Evolutionary conservation across 2,329 filamentous ascomycete genomes (phyloP).

Genomic region (Claviceps cyperi): DNA sequence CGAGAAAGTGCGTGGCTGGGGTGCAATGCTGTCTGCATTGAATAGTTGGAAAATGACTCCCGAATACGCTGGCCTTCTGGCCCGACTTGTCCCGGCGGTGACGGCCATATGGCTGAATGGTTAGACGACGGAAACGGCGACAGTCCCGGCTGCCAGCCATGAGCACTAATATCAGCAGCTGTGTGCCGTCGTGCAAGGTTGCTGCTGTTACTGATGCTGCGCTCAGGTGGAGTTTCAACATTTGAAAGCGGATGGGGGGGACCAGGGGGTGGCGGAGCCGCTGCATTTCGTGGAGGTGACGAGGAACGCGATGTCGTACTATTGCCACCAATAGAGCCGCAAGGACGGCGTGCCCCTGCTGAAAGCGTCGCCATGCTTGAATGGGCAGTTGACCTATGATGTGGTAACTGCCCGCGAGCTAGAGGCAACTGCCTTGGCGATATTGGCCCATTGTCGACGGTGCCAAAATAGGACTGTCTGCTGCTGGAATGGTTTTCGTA

Average conservation of each 20-base stretch:
- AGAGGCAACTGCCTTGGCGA: conserved; percentile 73
- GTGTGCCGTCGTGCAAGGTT: conserved; percentile 69
- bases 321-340: conserved; percentile 71
- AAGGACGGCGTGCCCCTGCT: conserved; percentile 60
- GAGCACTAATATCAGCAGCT: conserved; percentile 84
- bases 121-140: conserved; percentile 52
- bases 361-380: conserved; percentile 50
- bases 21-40: conserved; percentile 30
- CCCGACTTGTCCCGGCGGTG: conserved; percentile 35
- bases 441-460: conserved; percentile 61
- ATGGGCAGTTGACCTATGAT: conserved; percentile 64
- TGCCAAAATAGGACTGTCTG: conserved; percentile 51
- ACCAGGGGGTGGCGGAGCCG: conserved; percentile 46
- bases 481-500: conserved; percentile 55
- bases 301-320: conserved; percentile 52
- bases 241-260: conserved; percentile 54
- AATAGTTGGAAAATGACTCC: conserved; percentile 42
- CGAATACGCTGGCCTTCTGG: conserved; percentile 40
- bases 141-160: conserved; percentile 54
- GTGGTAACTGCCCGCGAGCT: conserved; percentile 39
- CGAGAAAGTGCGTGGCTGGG: conserved; percentile 30
- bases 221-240: conserved; percentile 44
- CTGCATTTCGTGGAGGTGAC: conserved; percentile 57
- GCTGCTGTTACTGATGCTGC: conserved; percentile 13
- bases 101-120: conserved; percentile 36